Percentiles rank a stretch among this genome's conserved stretches.
Evolutionary conservation across 345 rosid species (phyloP).

Genomic region (Boechera divaricarpa): DNA sequence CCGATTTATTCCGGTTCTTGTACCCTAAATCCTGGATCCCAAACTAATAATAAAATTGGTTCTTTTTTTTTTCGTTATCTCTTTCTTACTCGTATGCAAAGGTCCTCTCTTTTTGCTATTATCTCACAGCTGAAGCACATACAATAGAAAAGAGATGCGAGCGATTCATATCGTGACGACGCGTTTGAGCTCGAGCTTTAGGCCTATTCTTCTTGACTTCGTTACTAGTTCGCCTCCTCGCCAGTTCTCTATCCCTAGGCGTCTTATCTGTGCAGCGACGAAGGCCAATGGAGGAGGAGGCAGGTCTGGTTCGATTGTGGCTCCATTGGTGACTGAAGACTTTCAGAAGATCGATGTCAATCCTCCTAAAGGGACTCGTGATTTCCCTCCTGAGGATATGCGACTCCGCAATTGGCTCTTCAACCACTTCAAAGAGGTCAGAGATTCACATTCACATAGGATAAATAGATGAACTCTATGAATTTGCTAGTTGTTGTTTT

Average conservation of each 20-base stretch:
- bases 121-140: too few relatives aligned
- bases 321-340: slow-evolving; percentile 54
- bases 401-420: slow-evolving; percentile 94
- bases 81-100: too few relatives aligned
- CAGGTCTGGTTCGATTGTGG: slow-evolving; percentile 68
- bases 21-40: too few relatives aligned
- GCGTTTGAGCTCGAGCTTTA: slow-evolving; percentile 44
- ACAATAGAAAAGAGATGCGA: slow-evolving; percentile 22
- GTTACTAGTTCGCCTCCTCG: slow-evolving; percentile 27
- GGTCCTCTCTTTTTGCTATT: too few relatives aligned
- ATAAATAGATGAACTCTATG: neutral
- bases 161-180: slow-evolving; percentile 44
- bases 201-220: slow-evolving; percentile 44
- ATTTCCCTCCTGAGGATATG: slow-evolving; percentile 94
- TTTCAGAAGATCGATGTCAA: slow-evolving; percentile 75
- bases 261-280: slow-evolving; percentile 45
- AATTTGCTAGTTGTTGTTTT: too few relatives aligned
- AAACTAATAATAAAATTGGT: too few relatives aligned
- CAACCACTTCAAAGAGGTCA: slow-evolving; percentile 80
- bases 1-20: too few relatives aligned
- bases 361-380: slow-evolving; percentile 95
- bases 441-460: neutral
- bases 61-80: too few relatives aligned
- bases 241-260: slow-evolving; percentile 37
- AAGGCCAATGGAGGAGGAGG: slow-evolving; percentile 51